Conservation (phyloP, 768 basidiomycete genomes). For the Naganishia randhawae region DNA sequence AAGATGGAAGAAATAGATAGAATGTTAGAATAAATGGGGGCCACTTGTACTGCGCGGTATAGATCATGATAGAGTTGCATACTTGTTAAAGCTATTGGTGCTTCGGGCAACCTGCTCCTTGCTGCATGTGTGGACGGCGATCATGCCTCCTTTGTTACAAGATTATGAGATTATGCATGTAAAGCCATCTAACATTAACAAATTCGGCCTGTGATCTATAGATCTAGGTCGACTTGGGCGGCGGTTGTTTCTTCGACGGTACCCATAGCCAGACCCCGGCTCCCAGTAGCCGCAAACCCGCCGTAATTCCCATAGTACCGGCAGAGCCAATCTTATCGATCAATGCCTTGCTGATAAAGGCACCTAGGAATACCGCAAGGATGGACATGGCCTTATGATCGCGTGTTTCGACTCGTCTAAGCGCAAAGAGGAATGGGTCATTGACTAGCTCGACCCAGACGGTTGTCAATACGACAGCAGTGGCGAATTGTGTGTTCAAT, state of each 20-base stretch:
- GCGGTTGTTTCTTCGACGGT: background rate
- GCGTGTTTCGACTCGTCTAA: conserved; percentile 56
- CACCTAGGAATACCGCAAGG: conserved; percentile 67
- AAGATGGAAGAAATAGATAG: too few species aligned
- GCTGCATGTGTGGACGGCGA: too few species aligned
- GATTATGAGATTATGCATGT: too few species aligned
- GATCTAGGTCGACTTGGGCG: background rate
- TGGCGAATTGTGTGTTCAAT: conserved; percentile 18
- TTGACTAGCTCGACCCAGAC: conserved; percentile 85
- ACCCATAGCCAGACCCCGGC: conserved; percentile 16
- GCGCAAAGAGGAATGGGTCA: conserved; percentile 68
- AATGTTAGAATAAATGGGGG: background rate
- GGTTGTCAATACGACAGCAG: conserved; percentile 65
- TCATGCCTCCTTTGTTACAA: too few species aligned
- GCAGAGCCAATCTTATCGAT: conserved; percentile 37
- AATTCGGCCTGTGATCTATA: too few species aligned
- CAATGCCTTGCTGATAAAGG: conserved; percentile 55
- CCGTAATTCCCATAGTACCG: conserved; percentile 41
- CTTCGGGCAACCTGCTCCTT: too few species aligned
- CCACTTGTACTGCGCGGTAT: background rate
- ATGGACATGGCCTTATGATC: conserved; percentile 67
- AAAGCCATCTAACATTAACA: too few species aligned
- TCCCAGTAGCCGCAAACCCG: conserved; percentile 38
- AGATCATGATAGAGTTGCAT: background rate
- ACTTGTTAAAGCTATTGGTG: too few species aligned